Evolutionary conservation across 306 rosid species (phyloP).

Genomic region (Arachis hypogaea): DNA sequence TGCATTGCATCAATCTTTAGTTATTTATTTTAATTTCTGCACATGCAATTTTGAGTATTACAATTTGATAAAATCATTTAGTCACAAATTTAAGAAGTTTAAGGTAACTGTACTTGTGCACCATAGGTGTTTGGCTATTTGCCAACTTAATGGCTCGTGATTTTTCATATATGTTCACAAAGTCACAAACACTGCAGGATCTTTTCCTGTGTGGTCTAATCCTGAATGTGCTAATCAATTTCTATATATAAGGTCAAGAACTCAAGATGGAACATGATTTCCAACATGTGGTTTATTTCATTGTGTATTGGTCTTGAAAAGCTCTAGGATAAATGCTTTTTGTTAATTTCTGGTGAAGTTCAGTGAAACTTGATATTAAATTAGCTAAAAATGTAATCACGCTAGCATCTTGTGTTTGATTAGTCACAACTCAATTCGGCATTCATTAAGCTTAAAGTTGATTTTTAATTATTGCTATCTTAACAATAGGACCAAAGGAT

Average conservation of each 20-base stretch:
- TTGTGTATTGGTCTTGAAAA: constrained; percentile 29
- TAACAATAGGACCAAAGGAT: constrained; percentile 12
- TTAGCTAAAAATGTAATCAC: not conserved
- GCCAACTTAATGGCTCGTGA: not conserved
- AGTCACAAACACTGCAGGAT: not conserved
- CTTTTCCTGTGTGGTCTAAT: constrained; percentile 21
- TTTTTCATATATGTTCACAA: not conserved
- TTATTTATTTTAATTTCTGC: not conserved
- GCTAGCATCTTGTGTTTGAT: constrained; percentile 28
- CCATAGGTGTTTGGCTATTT: no score
- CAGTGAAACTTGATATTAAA: not conserved
- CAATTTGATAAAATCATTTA: no score
- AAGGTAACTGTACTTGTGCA: no score
- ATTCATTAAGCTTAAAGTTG: constrained; percentile 22
- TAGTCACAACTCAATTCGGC: constrained; percentile 4
- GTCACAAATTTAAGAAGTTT: no score
- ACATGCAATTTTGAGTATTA: not conserved
- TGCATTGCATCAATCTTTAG: not conserved
- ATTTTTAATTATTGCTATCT: constrained; percentile 7
- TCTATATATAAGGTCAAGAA: constrained; percentile 10
- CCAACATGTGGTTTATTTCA: constrained; percentile 23
- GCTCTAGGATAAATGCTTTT: not conserved
- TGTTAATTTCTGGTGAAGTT: constrained; percentile 13
- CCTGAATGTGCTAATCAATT: not conserved
- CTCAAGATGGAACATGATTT: not conserved